Percentiles rank a stretch among this genome's conserved stretches.
phyloP scores from a whole-genome alignment of 441 rosid genomes.

The Metrosideros polymorpha region DNA sequence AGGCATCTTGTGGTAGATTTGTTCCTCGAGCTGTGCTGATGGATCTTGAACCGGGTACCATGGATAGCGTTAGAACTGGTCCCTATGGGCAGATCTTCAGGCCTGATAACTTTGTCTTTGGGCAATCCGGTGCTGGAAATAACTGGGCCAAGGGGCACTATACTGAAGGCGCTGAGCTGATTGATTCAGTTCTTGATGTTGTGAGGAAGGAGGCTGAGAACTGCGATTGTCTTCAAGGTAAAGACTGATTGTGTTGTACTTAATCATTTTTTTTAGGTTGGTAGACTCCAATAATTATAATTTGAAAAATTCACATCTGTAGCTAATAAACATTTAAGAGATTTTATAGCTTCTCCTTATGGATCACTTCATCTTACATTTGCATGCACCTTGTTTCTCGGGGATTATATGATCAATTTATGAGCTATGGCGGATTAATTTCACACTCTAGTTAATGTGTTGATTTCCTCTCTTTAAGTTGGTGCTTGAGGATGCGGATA shows the following conservation, averaged over 20 bases:
- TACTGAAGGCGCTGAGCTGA: slow-evolving; percentile 8
- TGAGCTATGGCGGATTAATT: not conserved
- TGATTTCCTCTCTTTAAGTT: not conserved
- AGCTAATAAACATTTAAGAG: not conserved
- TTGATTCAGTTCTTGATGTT: slow-evolving; percentile 8
- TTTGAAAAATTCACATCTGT: not conserved
- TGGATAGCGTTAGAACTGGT: slow-evolving; percentile 5
- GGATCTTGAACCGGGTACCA: slow-evolving; percentile 11
- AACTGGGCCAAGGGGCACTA: slow-evolving; percentile 13
- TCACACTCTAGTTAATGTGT: not conserved
- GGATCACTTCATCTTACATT: not conserved
- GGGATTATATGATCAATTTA: not conserved
- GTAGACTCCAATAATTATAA: not conserved
- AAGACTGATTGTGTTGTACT: not conserved
- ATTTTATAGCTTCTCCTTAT: not conserved
- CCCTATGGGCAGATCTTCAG: slow-evolving; percentile 8
- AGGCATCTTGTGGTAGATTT: slow-evolving; percentile 5
- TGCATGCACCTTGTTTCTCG: not conserved
- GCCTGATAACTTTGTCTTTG: slow-evolving; percentile 10
- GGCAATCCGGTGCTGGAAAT: slow-evolving; percentile 8
- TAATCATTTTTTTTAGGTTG: not conserved
- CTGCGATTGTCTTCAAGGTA: slow-evolving; percentile 9
- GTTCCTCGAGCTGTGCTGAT: slow-evolving; percentile 12
- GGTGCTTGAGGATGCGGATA: not conserved
- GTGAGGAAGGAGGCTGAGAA: slow-evolving; percentile 14